Conservation (phyloP, 371 early-diverging fungal species). For the Rhizopus microsporus region DNA sequence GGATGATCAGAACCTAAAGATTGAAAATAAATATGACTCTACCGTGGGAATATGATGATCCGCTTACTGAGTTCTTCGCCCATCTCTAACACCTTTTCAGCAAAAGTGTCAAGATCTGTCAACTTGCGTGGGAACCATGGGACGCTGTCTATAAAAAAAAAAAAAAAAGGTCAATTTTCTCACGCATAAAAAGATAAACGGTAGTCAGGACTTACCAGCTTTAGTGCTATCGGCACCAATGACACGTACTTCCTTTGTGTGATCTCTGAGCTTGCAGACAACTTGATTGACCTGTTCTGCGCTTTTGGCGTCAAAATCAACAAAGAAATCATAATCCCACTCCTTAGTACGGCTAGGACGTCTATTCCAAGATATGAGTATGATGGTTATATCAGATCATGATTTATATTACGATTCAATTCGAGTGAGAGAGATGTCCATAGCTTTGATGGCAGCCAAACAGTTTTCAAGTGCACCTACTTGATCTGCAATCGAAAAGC, state of each 20-base stretch:
- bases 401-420: constrained; percentile 79
- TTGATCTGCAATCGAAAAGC: constrained; percentile 83
- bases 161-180: constrained; percentile 2
- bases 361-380: constrained; percentile 21
- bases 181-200: constrained; percentile 2
- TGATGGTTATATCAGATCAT: not conserved
- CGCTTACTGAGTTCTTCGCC: constrained; percentile 79
- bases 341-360: constrained; percentile 81
- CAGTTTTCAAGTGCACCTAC: constrained; percentile 89
- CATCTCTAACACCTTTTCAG: constrained; percentile 90
- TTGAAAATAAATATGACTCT: not conserved
- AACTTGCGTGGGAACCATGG: constrained; percentile 97
- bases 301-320: constrained; percentile 77
- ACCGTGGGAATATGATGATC: constrained; percentile 2
- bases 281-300: constrained; percentile 59
- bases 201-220: constrained; percentile 15
- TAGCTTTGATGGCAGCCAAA: constrained; percentile 70
- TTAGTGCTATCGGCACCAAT: constrained; percentile 41
- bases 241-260: constrained; percentile 68
- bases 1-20: constrained; percentile 85
- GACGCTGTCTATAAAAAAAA: constrained; percentile 36
- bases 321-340: constrained; percentile 91
- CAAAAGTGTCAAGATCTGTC: constrained; percentile 91
- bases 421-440: constrained; percentile 83
- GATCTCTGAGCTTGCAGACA: constrained; percentile 56